Evolutionary conservation across 176 grass and related monocot species (phyloP), one percentile per base, ranked within the genome.

Genomic region (Avena insularis): DNA sequence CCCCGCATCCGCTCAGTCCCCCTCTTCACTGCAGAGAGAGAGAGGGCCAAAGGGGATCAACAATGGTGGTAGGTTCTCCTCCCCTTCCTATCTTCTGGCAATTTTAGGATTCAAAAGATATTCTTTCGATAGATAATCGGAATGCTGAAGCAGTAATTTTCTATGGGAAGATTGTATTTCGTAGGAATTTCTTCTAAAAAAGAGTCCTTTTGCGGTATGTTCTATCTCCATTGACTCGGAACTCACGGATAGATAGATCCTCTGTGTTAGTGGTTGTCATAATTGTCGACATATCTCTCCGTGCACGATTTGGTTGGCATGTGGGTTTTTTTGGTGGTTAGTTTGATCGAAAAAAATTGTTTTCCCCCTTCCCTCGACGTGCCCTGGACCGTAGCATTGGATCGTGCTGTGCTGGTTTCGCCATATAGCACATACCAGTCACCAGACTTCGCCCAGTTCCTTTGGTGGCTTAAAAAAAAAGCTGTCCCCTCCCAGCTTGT

Each of bases 61-160:
- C 50, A 56, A 91, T 91, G 90, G 90, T 19, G 90, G 86, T 85
- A 76, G 69, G 29, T 5, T 59, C 36, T 87, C 81, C 17, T 19
- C 2, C 4, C 85, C 10, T 55, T 40, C 10, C 19, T 36, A n/a
- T 40, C 16, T n/a, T 19, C 9, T 5, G 73, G 3, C 48, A 2
- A 3, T 51, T 25, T 75, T 25, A 2, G 47, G 20, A 53, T 54
- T 33, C 25, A 54, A 76, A 4, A 16, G 23, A 19, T 53, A 0
- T 31, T 31, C 47, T 16, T 66, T 2, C 12, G 47, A 53, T 17
- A 5, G 73, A 31, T 27, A 76, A 53, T 17, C 8, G 73, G 20
- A 53, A 53, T 31, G 23, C 73, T 1, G 25, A 48, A 5, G 13
- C 8, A 53, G 14, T 53, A 53, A 53, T 76, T 9, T 76, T 76